These are phyloP conservation scores for Trichoderma semiorbis DNA, from an alignment of 2,329 filamentous ascomycete species.

Conservation along the genomic window DNA sequence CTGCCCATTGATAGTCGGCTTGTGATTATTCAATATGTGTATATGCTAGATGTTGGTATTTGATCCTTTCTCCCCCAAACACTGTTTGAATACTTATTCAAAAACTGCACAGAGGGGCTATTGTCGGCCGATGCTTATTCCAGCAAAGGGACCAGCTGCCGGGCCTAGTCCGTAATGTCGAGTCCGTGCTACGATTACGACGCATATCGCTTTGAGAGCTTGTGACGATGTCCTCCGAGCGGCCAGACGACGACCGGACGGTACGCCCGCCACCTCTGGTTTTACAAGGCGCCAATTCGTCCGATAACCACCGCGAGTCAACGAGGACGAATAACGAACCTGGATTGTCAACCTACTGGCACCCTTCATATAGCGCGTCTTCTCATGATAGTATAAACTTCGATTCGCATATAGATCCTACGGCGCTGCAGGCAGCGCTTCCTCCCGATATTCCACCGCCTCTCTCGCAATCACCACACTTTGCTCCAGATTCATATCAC, in stretches of 20 bases:
- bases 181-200: not conserved
- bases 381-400: conserved; percentile 36
- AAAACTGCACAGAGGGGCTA: not conserved
- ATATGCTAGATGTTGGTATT: not conserved
- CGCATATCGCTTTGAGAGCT: not conserved
- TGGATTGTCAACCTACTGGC: conserved; percentile 52
- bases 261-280: conserved; percentile 57
- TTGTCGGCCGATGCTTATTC: not conserved
- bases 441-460: conserved; percentile 48
- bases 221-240: conserved; percentile 31
- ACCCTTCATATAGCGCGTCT: conserved; percentile 41
- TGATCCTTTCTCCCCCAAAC: not conserved
- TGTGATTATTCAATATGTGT: not conserved
- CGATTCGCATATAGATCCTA: conserved; percentile 51
- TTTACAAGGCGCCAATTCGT: conserved; percentile 56
- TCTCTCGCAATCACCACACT: conserved; percentile 24
- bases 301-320: conserved; percentile 13
- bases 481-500: conserved; percentile 29
- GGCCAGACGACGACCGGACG: conserved; percentile 27
- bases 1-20: not conserved
- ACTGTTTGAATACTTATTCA: not conserved
- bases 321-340: conserved; percentile 35
- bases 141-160: not conserved
- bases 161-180: not conserved
- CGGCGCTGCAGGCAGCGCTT: conserved; percentile 52